These are phyloP conservation scores for Camillea tinctor DNA, from an alignment of 2,329 filamentous ascomycete genomes.

Conservation along the genomic window DNA sequence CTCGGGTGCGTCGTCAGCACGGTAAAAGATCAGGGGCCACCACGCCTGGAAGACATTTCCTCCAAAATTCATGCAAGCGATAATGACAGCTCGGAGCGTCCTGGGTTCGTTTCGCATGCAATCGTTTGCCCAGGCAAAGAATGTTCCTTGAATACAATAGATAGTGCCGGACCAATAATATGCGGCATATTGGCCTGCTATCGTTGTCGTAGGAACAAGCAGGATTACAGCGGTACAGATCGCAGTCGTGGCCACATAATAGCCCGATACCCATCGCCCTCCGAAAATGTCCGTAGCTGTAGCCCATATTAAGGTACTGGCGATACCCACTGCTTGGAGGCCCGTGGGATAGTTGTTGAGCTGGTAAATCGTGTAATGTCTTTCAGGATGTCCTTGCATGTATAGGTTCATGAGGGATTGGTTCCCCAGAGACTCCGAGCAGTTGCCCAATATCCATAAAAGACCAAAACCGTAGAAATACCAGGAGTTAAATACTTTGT, in stretches of 20 bases:
- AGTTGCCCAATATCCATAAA: constrained; percentile 8
- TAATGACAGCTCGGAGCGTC: constrained; percentile 4
- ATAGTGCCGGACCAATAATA: constrained; percentile 10
- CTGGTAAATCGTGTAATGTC: constrained; percentile 7
- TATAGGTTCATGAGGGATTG: constrained; percentile 9
- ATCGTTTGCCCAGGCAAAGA: constrained; percentile 13
- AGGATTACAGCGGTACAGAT: constrained; percentile 5
- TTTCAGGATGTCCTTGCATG: neutral
- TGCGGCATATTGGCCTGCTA: constrained; percentile 6
- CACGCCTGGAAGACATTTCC: constrained; percentile 10
- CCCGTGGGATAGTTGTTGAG: constrained; percentile 13
- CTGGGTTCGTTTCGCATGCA: constrained; percentile 4
- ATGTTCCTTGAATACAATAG: constrained; percentile 6
- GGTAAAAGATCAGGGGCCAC: constrained; percentile 8
- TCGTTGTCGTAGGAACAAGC: constrained; percentile 5
- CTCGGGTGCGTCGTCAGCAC: constrained; percentile 5
- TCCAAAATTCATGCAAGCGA: constrained; percentile 8
- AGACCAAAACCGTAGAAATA: constrained; percentile 9
- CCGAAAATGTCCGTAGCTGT: constrained; percentile 7
- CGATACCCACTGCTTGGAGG: constrained; percentile 7
- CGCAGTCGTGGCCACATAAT: constrained; percentile 3
- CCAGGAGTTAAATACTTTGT: constrained; percentile 2
- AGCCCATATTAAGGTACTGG: constrained; percentile 8
- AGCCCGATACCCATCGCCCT: constrained; percentile 1
- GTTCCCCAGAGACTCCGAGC: constrained; percentile 8